Percentiles rank a stretch among this genome's conserved stretches.
These are phyloP conservation scores for Anthoceros angustus DNA, from an alignment of 225 moss, liverwort and hornwort genomes.

Conservation along the genomic window DNA sequence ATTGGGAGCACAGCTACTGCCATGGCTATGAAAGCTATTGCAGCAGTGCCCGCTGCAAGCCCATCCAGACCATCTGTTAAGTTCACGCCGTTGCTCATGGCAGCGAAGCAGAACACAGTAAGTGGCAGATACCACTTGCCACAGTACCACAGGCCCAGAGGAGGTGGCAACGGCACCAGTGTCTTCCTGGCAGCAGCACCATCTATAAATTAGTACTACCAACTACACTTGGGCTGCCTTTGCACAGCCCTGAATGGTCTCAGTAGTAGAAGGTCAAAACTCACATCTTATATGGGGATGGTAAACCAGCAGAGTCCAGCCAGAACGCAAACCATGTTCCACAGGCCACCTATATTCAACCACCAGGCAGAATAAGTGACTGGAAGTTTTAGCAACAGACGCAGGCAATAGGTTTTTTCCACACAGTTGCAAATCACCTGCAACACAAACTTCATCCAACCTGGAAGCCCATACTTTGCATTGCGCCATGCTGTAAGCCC, in stretches of 20 bases:
- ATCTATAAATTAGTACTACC: constrained; percentile 15
- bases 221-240: too few species aligned
- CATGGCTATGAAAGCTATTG: constrained; percentile 71
- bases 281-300: constrained; percentile 69
- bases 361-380: constrained; percentile 15
- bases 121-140: constrained; percentile 80
- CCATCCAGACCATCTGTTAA: constrained; percentile 95
- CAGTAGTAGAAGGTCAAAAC: constrained; percentile 29
- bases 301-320: constrained; percentile 51
- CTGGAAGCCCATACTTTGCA: constrained; percentile 81
- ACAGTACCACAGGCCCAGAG: constrained; percentile 43
- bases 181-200: constrained; percentile 30
- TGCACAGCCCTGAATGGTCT: constrained; percentile 10
- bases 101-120: constrained; percentile 90
- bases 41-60: constrained; percentile 83
- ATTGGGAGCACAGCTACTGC: constrained; percentile 61
- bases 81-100: constrained; percentile 98
- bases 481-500: constrained; percentile 52
- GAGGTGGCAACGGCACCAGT: constrained; percentile 58
- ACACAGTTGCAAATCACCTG: constrained; percentile 35
- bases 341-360: constrained; percentile 52
- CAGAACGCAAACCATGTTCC: constrained; percentile 58
- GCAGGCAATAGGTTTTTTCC: neutral
- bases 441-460: constrained; percentile 56
- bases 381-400: constrained; percentile 4